Evolutionary conservation across 176 grass and related monocot species (phyloP), one percentile per base, ranked within the genome.

Genomic region (Pontederia crassipes): DNA sequence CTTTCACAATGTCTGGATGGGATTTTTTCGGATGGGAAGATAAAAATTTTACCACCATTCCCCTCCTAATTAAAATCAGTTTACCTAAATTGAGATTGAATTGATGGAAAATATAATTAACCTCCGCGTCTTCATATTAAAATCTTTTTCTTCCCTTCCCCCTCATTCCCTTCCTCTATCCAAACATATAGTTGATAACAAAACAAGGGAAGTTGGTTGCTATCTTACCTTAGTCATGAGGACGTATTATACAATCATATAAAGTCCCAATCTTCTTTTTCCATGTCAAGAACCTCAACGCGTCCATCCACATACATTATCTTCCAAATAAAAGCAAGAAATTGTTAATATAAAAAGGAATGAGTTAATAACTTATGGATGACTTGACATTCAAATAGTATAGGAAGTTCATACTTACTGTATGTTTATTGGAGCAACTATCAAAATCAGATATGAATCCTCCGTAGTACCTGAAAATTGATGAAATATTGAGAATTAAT

Each of bases 241-340:
- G 32, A 40, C 32, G 4, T 40, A 40, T 40, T 56, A 68, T 55
- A 61, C 47, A 55, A 61, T 48, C 60, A 81, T 69, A 96, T 79
- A 58, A 96, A 96, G 26, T 77, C 70, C 91, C 91, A 96, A 58
- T 80, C 78, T 80, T 96, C 83, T 15, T 81, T 70, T 73, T 45
- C 74, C 76, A 96, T 51, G 77, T 96, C 63, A 68, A 96, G 65
- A 17, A 74, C 73, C 74, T 90, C 83, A 35, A 67, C 59, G 70
- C 70, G 70, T 72, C 59, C 47, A 73, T 85, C 86, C n/a, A 27
- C 48, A 82, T 79, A 87, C 74, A 82, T 81, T 65, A 96, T 81
- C 86, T 96, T 62, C 14, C 73, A 69, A 40, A 70, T 73, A 73
- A 9, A 54, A 35, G 49, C 12, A 70, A 54, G 49, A 70, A 24